Evolutionary conservation across 352 stramenopile species (phyloP), one percentile per base, ranked within the genome.

Genomic region (Globisporangium recalcitrans): DNA sequence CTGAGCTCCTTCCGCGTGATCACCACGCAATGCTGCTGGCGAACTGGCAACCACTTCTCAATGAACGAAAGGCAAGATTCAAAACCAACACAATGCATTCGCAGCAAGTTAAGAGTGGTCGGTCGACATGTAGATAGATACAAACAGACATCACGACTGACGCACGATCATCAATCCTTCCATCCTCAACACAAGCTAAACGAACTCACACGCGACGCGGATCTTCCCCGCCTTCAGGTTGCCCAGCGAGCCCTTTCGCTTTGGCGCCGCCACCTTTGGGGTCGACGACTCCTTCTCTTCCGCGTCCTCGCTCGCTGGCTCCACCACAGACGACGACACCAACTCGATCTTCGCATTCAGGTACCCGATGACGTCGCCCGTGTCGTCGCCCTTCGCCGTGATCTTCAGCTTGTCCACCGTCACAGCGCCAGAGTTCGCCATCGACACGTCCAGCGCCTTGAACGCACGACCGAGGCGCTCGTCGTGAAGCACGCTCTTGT

Each of bases 401-500:
- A 69, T 42, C 21, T 61, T 60, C 29, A 71, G 47, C 38, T 65
- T 52, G n/a, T 71, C 55, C 2, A 58, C 59, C 34, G 14, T 14
- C 9, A 7, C 52, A 1, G 40, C 14, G n/a, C 21, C 46, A 54
- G 49, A 31, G 19, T 32, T 32, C 21, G 27, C 55, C 22, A 55
- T 52, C 26, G 65, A 65, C 32, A 58, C 38, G 22, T 65, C 26
- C 44, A 71, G 44, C 29, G 38, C 6, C 56, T 65, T 65, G 38
- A 29, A 52, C 21, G 71, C 70, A 29, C 66, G 75, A 13, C 71
- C 77, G 9, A 86, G 58, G 0, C 64, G 72, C 40, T 77, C 77
- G 42, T 86, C 77, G 24, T 80, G 66, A 8, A 83, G 65, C 69
- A 82, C 75, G 34, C 73, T 80, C 64, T 82, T 78, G 64, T 86